Percentiles rank a stretch among this genome's conserved stretches.
phyloP scores from a whole-genome alignment of 139 green algal genomes.

The Chara braunii region DNA sequence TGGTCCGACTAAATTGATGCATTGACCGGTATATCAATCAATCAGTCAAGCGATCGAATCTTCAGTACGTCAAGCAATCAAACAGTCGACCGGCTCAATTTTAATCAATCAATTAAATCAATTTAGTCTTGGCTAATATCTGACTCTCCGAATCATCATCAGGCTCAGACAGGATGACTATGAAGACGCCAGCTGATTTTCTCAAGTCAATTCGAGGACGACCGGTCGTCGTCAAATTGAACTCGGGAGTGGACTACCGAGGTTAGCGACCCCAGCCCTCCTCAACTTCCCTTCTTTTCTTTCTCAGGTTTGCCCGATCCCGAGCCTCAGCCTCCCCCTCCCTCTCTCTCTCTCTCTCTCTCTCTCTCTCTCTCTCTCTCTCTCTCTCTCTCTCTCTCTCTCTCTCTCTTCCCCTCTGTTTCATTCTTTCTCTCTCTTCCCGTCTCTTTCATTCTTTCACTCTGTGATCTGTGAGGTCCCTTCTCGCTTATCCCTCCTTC shows the following conservation, averaged over 20 bases:
- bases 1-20: too few relatives aligned
- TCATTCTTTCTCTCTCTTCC: neutral
- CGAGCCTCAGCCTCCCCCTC: neutral
- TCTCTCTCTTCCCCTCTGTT: neutral
- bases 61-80: too few relatives aligned
- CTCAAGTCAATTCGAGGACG: conserved; percentile 89
- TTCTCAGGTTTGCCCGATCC: neutral
- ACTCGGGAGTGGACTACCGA: conserved; percentile 92
- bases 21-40: too few relatives aligned
- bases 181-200: conserved; percentile 78
- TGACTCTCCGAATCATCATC: too few relatives aligned
- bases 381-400: neutral
- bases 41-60: too few relatives aligned
- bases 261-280: conserved; percentile 50
- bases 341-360: neutral
- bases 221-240: conserved; percentile 92
- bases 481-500: neutral
- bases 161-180: too few relatives aligned
- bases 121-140: too few relatives aligned
- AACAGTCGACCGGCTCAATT: too few relatives aligned
- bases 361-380: neutral
- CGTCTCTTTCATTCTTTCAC: neutral
- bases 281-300: neutral
- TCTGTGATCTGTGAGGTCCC: neutral
- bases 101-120: too few relatives aligned